Evolutionary conservation across 805 yeast species (phyloP), one percentile per base, ranked within the genome.

Genomic region (Saturnispora hagleri): DNA sequence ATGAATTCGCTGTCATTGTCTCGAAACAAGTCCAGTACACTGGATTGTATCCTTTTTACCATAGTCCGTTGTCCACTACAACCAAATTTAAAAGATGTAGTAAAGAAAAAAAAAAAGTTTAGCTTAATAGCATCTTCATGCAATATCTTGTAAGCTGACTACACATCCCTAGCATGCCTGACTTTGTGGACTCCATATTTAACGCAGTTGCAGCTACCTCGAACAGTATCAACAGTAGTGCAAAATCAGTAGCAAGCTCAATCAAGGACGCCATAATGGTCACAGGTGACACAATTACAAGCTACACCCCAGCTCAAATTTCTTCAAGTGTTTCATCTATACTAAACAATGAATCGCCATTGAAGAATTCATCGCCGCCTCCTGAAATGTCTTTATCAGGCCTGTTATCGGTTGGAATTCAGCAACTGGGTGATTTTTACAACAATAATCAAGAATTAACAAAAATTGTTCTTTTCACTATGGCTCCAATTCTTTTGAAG

Each of bases 171-270:
- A 26, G 26, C 5, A 58, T 58, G 61, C 57, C 61, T 2, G 61
- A 58, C 43, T 53, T 58, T 50, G 60, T 55, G 8, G 61, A 58
- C 36, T 50, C 46, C 35, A 55, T 57, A 7, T 57, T 58, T 47
- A 45, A 46, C 28, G 47, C 36, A 10, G 31, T 36, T 4, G 24
- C 42, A 3, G n/a, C 22, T 20, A 31, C 31, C 5, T 17, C 26
- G 5, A 41, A 47, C 18, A 35, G 33, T 3, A 27, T 40, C 18
- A 35, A 18, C 4, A 27, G 20, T 2, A 22, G 10, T 12, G 40
- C 36, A 10, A 17, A 28, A 20, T 24, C 15, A 13, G n/a, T 26
- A 35, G 35, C 28, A 1, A 17, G 20, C n/a, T 17, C 46, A 6
- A n/a, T 34, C 22, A 27, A 13, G 15, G 44, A 41, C n/a, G 42